A percentile compares a stretch with the other conserved stretches of the same genome.
phyloP scores from a whole-genome alignment of 2,329 filamentous ascomycete species.

The Colletotrichum tabaci region DNA sequence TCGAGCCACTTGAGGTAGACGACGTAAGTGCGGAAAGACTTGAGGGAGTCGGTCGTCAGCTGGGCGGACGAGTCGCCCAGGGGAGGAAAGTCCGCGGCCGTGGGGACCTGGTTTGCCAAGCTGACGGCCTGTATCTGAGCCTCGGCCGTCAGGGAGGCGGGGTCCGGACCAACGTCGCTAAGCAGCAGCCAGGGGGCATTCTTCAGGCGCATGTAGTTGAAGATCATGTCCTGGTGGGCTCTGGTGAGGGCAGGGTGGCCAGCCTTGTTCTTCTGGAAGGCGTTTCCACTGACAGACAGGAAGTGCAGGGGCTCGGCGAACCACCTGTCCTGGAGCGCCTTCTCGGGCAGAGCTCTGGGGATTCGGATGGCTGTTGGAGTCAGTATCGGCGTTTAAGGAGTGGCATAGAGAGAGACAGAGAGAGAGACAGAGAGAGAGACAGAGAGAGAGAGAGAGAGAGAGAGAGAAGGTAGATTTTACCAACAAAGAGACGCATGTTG shows the following conservation, averaged over 20 bases:
- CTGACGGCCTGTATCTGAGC: conserved; percentile 38
- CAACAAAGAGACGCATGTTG: conserved; percentile 82
- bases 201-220: conserved; percentile 76
- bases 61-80: conserved; percentile 72
- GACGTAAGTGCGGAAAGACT: conserved; percentile 64
- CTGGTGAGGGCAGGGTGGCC: conserved; percentile 75
- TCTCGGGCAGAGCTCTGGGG: conserved; percentile 71
- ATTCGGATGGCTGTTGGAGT: conserved; percentile 66
- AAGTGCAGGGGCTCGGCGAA: conserved; percentile 78
- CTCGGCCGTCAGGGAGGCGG: conserved; percentile 33
- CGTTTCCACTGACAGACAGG: conserved; percentile 66
- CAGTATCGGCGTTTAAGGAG: conserved; percentile 11
- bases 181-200: conserved; percentile 74
- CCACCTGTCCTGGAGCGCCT: conserved; percentile 76
- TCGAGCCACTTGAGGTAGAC: conserved; percentile 90
- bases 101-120: conserved; percentile 50
- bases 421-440: too few species aligned
- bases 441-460: too few species aligned
- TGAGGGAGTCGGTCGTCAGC: conserved; percentile 45
- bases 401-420: background rate
- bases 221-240: conserved; percentile 73
- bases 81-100: conserved; percentile 75
- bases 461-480: conserved; percentile 68
- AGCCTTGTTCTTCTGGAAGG: conserved; percentile 73
- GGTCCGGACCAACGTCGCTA: conserved; percentile 71